Conservation (phyloP, 2,329 filamentous ascomycete genomes). For the Penicillium nordicum region DNA sequence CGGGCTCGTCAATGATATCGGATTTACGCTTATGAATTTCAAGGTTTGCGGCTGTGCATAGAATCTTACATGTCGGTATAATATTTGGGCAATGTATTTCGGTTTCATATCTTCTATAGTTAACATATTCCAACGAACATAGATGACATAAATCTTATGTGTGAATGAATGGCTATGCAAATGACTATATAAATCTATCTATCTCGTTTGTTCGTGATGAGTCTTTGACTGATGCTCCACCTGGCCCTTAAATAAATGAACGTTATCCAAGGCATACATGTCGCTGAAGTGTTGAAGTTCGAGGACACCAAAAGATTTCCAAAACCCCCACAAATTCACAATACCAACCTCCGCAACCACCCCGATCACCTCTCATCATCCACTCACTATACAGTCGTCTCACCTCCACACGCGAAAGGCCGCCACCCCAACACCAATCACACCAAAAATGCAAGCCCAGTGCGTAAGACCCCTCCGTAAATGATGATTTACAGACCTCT, state of each 20-base stretch:
- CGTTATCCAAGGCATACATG: not conserved
- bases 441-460: constrained; percentile 26
- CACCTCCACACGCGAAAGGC: constrained; percentile 2
- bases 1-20: constrained; percentile 7
- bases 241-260: not conserved
- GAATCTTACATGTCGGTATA: not conserved
- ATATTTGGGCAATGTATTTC: constrained; percentile 5
- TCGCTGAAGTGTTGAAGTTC: not conserved
- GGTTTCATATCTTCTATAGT: not conserved
- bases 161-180: not conserved
- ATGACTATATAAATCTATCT: not conserved
- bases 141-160: not conserved
- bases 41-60: not conserved
- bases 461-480: constrained; percentile 27
- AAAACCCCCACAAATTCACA: not conserved
- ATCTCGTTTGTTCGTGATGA: not conserved
- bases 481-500: constrained; percentile 18
- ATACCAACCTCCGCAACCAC: not conserved
- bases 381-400: not conserved
- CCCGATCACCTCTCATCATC: not conserved
- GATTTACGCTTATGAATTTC: not conserved
- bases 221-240: not conserved
- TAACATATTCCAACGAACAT: not conserved
- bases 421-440: constrained; percentile 14
- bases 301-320: not conserved